Evolutionary conservation across 306 rosid genomes (phyloP).

Genomic region (Glycine soja): DNA sequence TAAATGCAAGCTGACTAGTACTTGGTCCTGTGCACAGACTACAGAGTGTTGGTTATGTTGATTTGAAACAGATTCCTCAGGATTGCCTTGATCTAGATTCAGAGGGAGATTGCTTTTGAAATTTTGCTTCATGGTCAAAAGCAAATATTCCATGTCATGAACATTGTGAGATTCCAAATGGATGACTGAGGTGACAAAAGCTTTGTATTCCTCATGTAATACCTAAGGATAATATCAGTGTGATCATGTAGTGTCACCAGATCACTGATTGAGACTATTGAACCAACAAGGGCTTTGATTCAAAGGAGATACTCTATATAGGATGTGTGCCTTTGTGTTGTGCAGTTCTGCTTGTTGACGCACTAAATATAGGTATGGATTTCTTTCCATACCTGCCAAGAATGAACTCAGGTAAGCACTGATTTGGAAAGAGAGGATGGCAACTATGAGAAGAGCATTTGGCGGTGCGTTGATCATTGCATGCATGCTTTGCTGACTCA

Average conservation of each 20-base stretch:
- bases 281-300: neutral
- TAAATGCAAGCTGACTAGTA: constrained; percentile 31
- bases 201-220: neutral
- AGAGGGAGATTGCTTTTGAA: neutral
- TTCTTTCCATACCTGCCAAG: neutral
- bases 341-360: neutral
- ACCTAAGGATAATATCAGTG: neutral
- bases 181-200: neutral
- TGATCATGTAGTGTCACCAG: neutral
- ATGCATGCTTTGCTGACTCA: neutral
- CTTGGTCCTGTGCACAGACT: neutral
- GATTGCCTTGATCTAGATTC: constrained; percentile 10
- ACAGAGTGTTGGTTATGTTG: neutral
- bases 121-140: neutral
- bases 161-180: neutral
- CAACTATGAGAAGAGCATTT: neutral
- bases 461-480: neutral
- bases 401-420: neutral
- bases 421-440: neutral
- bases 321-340: neutral
- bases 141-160: neutral
- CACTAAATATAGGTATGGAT: neutral
- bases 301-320: neutral
- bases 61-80: constrained; percentile 20
- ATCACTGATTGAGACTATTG: neutral